Evolutionary conservation across 1,139 yeast species (phyloP), one percentile per base, ranked within the genome.

Genomic region (Yamadazyma triangularis): DNA sequence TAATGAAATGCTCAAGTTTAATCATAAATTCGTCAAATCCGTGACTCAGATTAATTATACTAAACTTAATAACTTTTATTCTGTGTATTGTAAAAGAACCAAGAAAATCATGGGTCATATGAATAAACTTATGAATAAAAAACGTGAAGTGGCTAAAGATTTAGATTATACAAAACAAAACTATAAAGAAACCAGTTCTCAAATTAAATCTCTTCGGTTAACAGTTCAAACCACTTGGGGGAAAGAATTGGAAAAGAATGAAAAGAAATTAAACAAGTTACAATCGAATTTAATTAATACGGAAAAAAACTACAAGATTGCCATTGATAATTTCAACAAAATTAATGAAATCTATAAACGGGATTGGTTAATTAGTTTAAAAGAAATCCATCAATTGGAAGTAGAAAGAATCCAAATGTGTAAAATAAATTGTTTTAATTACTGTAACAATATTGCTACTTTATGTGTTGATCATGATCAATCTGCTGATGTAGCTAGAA

Each of bases 341-440:
- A 60, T 83, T n/a, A 73, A 77, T 43, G 84, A 79, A 25, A 64
- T 73, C 5, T 91, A 89, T 84, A 70, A 77, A 34, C 62, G 75
- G 25, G 95, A 88, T 46, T 91, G 98, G 98, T 68, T 73, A 32
- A 58, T 66, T 13, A 69, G 86, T 1, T 73, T 89, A 26, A 76
- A 71, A 39, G 79, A 77, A 42, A 68, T 86, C 39, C 94, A 89
- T 56, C 77, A 69, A 37, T 59, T 86, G 40, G 98, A 91, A 51
- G 75, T 76, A 30, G 88, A 85, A 47, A 71, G 95, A 41, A 77
- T 88, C 33, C 83, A 83, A 45, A 73, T 80, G 37, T 52, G 86
- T 35, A 86, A 88, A 47, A 67, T 83, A 12, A 85, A 82, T 47
- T 58, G 93, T 41, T 93, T 95, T 81, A 83, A 80, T 26, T 89